Evolutionary conservation across 768 basidiomycete species (phyloP).

Genomic region (Psilocybe cyanescens): DNA sequence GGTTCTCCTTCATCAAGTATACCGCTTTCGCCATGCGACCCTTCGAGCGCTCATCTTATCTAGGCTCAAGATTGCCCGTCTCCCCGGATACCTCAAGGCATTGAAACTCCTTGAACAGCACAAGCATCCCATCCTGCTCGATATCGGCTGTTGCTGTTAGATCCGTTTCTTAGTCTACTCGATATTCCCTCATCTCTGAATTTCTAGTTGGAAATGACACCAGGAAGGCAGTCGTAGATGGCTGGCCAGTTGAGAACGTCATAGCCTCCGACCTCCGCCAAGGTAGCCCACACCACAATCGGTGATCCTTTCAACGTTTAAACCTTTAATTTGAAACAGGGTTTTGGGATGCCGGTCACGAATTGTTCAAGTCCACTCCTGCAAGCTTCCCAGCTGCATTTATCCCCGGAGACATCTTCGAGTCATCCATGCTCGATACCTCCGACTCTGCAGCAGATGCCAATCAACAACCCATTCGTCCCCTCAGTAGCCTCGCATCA

Average conservation of each 20-base stretch:
- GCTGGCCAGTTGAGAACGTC: conserved; percentile 39
- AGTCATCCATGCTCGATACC: conserved; percentile 42
- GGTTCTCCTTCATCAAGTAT: conserved; percentile 38
- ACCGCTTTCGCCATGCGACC: not conserved
- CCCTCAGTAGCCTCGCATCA: conserved; percentile 18
- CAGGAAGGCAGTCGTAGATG: conserved; percentile 41
- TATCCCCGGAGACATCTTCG: conserved; percentile 57
- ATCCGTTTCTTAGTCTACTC: not conserved
- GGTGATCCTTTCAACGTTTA: no score
- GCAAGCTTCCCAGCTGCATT: conserved; percentile 58
- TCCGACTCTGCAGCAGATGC: conserved; percentile 12
- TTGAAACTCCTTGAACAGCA: conserved; percentile 29
- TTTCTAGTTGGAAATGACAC: conserved; percentile 45
- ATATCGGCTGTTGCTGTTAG: conserved; percentile 49
- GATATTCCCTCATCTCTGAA: not conserved
- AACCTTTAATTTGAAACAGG: conserved; percentile 31
- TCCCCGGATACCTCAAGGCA: conserved; percentile 36
- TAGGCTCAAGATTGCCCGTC: conserved; percentile 36
- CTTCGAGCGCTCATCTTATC: not conserved
- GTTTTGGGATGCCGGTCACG: conserved; percentile 66
- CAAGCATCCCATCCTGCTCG: conserved; percentile 39
- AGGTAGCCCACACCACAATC: conserved; percentile 22
- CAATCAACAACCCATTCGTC: not conserved
- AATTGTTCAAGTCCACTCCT: conserved; percentile 57
- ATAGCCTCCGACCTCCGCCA: conserved; percentile 40